Evolutionary conservation across 192 early-diverging fungal genomes (phyloP).

Genomic region (Backusella morwellensis): DNA sequence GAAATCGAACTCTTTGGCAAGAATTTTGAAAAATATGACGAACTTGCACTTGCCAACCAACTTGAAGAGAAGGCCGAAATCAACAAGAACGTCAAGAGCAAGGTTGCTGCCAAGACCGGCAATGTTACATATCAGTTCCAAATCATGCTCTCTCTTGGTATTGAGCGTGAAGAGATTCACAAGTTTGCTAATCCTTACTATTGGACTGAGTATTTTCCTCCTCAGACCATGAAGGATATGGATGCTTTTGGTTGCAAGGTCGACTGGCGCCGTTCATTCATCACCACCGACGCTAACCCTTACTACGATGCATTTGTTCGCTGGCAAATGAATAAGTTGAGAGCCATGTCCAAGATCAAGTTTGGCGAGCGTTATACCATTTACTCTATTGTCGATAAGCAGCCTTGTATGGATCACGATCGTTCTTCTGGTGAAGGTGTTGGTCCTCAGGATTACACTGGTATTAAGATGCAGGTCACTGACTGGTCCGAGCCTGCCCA

Average conservation of each 20-base stretch:
- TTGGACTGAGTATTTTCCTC: slow-evolving; percentile 96
- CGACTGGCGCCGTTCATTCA: slow-evolving; percentile 96
- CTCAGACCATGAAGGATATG: slow-evolving; percentile 76
- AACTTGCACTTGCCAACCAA: slow-evolving; percentile 19
- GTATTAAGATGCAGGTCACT: slow-evolving; percentile 87
- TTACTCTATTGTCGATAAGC: slow-evolving; percentile 91
- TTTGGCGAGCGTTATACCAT: slow-evolving; percentile 98
- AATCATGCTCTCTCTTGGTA: slow-evolving; percentile 89
- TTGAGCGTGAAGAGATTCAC: slow-evolving; percentile 86
- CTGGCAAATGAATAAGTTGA: slow-evolving; percentile 96
- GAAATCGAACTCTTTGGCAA: slow-evolving; percentile 84
- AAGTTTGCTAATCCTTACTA: slow-evolving; percentile 87
- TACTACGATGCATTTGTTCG: slow-evolving; percentile 98
- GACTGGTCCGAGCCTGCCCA: slow-evolving; percentile 56
- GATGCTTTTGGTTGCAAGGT: slow-evolving; percentile 77
- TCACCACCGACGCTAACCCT: slow-evolving; percentile 97
- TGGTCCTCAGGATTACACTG: slow-evolving; percentile 94
- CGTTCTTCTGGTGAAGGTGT: slow-evolving; percentile 91
- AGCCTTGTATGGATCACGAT: slow-evolving; percentile 99
- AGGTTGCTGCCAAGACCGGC: slow-evolving; percentile 85
- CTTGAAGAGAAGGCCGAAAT: slow-evolving; percentile 47
- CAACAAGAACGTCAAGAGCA: slow-evolving; percentile 76
- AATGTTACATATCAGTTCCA: slow-evolving; percentile 92
- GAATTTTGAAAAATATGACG: slow-evolving; percentile 55
- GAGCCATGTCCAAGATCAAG: slow-evolving; percentile 77